phyloP scores from a whole-genome alignment of 2,329 filamentous ascomycete genomes.

The Aureobasidium sp. region DNA sequence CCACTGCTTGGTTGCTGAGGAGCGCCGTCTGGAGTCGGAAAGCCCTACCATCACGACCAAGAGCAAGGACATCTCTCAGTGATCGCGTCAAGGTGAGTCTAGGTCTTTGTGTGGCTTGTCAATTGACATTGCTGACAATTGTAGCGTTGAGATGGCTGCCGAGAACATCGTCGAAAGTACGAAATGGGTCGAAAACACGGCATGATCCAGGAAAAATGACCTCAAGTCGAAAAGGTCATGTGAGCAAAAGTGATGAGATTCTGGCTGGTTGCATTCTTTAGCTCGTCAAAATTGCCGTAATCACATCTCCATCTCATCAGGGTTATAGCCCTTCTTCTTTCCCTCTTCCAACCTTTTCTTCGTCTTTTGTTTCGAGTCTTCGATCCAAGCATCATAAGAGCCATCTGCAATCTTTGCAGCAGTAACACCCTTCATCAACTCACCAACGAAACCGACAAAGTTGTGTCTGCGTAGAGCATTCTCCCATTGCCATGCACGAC shows the following conservation, averaged over 20 bases:
- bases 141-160: not conserved
- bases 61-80: not conserved
- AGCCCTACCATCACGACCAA: not conserved
- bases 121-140: not conserved
- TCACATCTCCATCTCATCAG: conserved; percentile 32
- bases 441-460: conserved; percentile 90
- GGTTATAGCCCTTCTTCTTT: conserved; percentile 31
- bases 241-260: not conserved
- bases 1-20: not conserved
- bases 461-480: conserved; percentile 88
- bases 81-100: not conserved
- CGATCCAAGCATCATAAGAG: conserved; percentile 65
- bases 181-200: not conserved
- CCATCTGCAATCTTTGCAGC: conserved; percentile 59
- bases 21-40: not conserved
- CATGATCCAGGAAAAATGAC: not conserved
- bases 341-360: conserved; percentile 40
- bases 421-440: conserved; percentile 83
- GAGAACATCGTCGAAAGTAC: not conserved
- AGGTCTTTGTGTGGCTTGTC: not conserved
- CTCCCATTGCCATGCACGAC: conserved; percentile 85
- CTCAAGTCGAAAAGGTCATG: not conserved
- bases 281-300: conserved; percentile 12
- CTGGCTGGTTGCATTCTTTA: not conserved
- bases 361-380: conserved; percentile 55